Conservation (phyloP, 169 alveolate genomes). For the Cryptosporidium andersoni region DNA sequence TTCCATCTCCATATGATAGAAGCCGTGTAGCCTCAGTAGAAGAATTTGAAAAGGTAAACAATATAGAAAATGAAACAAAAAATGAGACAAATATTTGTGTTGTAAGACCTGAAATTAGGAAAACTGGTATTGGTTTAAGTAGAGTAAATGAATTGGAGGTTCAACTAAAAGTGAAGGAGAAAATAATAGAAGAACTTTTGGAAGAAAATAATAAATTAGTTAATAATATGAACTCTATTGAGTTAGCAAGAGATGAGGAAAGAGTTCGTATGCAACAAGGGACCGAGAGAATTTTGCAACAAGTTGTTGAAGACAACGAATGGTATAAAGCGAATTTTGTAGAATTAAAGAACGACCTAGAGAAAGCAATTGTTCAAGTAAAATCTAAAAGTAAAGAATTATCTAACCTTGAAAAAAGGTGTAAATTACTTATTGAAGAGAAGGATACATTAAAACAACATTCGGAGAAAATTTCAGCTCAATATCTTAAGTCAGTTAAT, state of each 20-base stretch:
- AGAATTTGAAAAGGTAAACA: conserved; percentile 12
- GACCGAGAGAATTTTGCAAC: conserved; percentile 56
- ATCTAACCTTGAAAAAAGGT: conserved; percentile 41
- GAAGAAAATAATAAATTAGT: conserved; percentile 53
- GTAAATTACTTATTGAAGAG: conserved; percentile 47
- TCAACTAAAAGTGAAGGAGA: conserved; percentile 61
- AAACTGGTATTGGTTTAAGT: not conserved
- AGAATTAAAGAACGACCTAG: conserved; percentile 60
- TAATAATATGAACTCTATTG: conserved; percentile 39
- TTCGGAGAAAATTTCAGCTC: conserved; percentile 47
- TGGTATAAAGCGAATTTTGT: conserved; percentile 63
- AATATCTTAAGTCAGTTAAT: conserved; percentile 39
- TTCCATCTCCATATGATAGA: conserved; percentile 37
- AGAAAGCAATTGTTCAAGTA: conserved; percentile 47
- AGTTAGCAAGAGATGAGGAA: conserved; percentile 54
- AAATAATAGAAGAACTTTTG: conserved; percentile 51
- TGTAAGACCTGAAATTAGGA: not conserved
- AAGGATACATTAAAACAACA: conserved; percentile 50
- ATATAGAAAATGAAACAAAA: conserved; percentile 5
- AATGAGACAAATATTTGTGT: not conserved
- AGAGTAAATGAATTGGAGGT: conserved; percentile 50
- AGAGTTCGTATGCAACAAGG: conserved; percentile 54
- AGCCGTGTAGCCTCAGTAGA: conserved; percentile 21
- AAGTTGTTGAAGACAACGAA: conserved; percentile 67
- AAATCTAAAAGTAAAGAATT: conserved; percentile 66